Percentiles rank a stretch among this genome's conserved stretches.
These are phyloP conservation scores for Pseudomonodictys pantanalensis DNA, from an alignment of 495 filamentous ascomycete species.

Conservation along the genomic window DNA sequence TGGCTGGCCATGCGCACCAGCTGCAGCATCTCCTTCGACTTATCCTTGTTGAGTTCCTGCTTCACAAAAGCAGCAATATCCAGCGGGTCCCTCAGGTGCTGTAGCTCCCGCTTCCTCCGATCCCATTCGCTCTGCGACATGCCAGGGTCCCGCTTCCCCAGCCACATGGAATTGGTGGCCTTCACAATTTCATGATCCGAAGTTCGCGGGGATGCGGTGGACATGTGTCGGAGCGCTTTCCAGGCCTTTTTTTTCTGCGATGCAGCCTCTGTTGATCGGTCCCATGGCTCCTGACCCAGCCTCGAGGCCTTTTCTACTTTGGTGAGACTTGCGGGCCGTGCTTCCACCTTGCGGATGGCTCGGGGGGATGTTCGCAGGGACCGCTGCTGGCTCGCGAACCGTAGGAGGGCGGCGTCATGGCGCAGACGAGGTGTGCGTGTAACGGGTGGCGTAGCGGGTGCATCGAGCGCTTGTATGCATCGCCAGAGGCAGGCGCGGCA, in stretches of 20 bases:
- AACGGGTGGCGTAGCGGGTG: background rate
- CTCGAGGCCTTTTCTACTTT: background rate
- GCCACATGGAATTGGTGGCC: background rate
- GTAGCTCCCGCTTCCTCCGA: constrained; percentile 50
- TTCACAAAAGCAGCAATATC: constrained; percentile 62
- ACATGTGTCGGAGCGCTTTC: background rate
- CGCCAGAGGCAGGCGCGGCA: constrained; percentile 32
- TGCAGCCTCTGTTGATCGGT: constrained; percentile 6
- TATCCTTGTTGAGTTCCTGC: constrained; percentile 51
- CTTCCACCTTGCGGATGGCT: background rate
- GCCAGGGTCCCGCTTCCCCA: constrained; percentile 7
- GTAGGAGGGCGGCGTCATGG: background rate
- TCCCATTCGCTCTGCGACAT: constrained; percentile 18
- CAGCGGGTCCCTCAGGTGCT: constrained; percentile 63
- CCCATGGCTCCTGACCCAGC: constrained; percentile 15
- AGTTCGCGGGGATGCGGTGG: background rate
- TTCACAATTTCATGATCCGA: background rate
- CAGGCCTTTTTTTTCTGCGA: background rate
- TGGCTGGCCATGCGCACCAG: constrained; percentile 66
- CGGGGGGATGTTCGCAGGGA: constrained; percentile 1
- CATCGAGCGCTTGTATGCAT: constrained; percentile 32
- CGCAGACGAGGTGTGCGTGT: constrained; percentile 6
- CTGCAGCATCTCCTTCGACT: constrained; percentile 60
- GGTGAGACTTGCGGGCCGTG: background rate
- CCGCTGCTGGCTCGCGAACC: constrained; percentile 5